Evolutionary conservation across 2,329 filamentous ascomycete species (phyloP).

Genomic region (Xylaria sp.): DNA sequence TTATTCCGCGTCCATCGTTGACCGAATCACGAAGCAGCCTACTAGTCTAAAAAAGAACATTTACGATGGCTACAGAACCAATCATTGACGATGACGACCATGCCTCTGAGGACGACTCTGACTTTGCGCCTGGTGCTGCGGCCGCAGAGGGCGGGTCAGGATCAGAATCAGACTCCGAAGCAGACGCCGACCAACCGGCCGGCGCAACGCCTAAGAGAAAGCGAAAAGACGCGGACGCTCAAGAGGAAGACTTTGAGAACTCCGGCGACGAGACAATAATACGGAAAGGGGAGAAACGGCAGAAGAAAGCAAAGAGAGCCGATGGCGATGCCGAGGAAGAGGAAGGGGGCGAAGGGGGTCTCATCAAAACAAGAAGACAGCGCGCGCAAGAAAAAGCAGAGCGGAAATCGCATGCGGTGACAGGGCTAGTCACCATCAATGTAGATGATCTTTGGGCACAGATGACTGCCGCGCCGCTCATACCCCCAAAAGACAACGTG

Average conservation of each 20-base stretch:
- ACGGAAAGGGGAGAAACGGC: slow-evolving; percentile 67
- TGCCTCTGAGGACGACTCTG: slow-evolving; percentile 77
- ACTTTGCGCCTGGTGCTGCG: slow-evolving; percentile 72
- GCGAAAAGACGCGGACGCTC: slow-evolving; percentile 41
- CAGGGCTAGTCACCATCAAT: slow-evolving; percentile 73
- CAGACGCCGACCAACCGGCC: slow-evolving; percentile 43
- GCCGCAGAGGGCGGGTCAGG: slow-evolving; percentile 61
- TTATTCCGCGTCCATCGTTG: neutral
- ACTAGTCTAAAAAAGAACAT: neutral
- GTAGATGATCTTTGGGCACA: slow-evolving; percentile 77
- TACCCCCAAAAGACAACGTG: slow-evolving; percentile 46
- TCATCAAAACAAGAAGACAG: slow-evolving; percentile 79
- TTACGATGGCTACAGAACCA: slow-evolving; percentile 57
- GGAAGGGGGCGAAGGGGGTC: slow-evolving; percentile 68
- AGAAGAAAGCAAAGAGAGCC: slow-evolving; percentile 60
- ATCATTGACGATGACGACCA: slow-evolving; percentile 66
- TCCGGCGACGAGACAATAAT: slow-evolving; percentile 80
- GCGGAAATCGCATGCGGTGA: slow-evolving; percentile 61
- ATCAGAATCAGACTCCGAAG: slow-evolving; percentile 66
- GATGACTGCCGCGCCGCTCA: slow-evolving; percentile 65
- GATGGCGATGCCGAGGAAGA: slow-evolving; percentile 55
- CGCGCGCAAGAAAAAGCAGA: slow-evolving; percentile 74
- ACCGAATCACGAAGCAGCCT: neutral
- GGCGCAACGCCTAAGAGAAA: slow-evolving; percentile 49
- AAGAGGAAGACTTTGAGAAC: slow-evolving; percentile 68